Base-by-base conservation (phyloP, 768 basidiomycete species). In the Dendrothele bispora region DNA sequence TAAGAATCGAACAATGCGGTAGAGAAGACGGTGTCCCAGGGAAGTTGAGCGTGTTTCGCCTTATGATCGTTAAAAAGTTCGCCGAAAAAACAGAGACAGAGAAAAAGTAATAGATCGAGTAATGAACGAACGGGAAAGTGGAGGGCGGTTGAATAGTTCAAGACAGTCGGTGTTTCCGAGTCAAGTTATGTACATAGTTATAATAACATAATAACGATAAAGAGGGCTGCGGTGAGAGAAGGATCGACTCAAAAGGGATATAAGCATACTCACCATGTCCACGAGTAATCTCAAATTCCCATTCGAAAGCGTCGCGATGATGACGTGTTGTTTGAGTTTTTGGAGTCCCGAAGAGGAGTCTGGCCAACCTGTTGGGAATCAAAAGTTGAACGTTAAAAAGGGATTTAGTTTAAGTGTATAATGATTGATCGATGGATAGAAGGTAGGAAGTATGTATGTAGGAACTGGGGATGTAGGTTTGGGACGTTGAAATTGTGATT, bases 11-110 rank as follows among this genome's bases (percentile, higher is more conserved):
- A 81, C 15, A 86, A 63, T 46, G 84, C 82, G 1, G 75, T 66
- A 1, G 83, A 83, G 46, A 88, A 73, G 18, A 87, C 63, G 1
- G 71, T 68, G 48, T 86, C 83, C 84, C 82, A 86, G 0, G 84
- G 83, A 3, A 86, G 64, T 15, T 74, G 67, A 2, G 81, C 78
- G 46, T 77, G 63, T 61, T 81, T 86, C 1, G 85, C 83, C 84
- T 85, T n/a, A n/a, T n/a, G n/a, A n/a, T n/a, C n/a, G n/a, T n/a
- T n/a, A n/a, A n/a, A n/a, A n/a, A n/a, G n/a, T n/a, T n/a, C n/a
- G n/a, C n/a, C n/a, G n/a, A n/a, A n/a, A n/a, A n/a, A 43, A 12
- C 20, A 55, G 17, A 43, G 32, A 11, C 22, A 14, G 11, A 18
- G 14, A 15, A 24, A 25, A n/a, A n/a, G n/a, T n/a, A n/a, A n/a